Percentiles rank a stretch among this genome's conserved stretches.
Conservation (phyloP, 2,329 filamentous ascomycete genomes). For the Colletotrichum navitas region DNA sequence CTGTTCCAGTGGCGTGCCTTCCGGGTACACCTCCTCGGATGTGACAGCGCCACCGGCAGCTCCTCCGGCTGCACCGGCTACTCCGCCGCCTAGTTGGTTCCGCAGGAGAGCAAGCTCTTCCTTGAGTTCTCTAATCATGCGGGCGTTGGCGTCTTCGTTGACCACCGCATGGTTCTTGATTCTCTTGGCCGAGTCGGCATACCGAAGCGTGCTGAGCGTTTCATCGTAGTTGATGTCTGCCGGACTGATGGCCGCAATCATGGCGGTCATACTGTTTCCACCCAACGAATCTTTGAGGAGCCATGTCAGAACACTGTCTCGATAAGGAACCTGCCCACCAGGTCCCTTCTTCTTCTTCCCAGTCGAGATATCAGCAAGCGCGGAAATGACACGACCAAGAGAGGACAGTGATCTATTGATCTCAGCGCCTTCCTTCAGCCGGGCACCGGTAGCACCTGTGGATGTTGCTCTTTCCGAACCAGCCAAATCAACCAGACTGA, state of each 20-base stretch:
- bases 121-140: constrained; percentile 98
- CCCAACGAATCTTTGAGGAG: constrained; percentile 95
- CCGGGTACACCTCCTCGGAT: constrained; percentile 87
- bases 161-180: constrained; percentile 99
- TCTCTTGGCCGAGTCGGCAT: constrained; percentile 96
- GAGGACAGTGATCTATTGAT: constrained; percentile 98
- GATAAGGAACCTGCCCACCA: constrained; percentile 86
- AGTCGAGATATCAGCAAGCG: constrained; percentile 89
- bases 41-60: constrained; percentile 62
- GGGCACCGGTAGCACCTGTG: constrained; percentile 93
- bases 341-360: constrained; percentile 85
- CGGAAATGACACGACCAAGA: constrained; percentile 95
- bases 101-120: constrained; percentile 90
- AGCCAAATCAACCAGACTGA: constrained; percentile 96
- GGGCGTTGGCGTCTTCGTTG: constrained; percentile 98
- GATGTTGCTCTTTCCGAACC: constrained; percentile 98
- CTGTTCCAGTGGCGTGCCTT: constrained; percentile 91
- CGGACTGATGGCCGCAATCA: constrained; percentile 99
- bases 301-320: constrained; percentile 97
- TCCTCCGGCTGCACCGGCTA: constrained; percentile 56
- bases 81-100: constrained; percentile 80
- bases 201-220: constrained; percentile 93
- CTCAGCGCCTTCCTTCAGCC: constrained; percentile 96
- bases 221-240: constrained; percentile 99
- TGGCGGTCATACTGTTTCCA: constrained; percentile 99